Base-by-base conservation (phyloP, 495 filamentous ascomycete genomes). In the Neurospora intermedia region DNA sequence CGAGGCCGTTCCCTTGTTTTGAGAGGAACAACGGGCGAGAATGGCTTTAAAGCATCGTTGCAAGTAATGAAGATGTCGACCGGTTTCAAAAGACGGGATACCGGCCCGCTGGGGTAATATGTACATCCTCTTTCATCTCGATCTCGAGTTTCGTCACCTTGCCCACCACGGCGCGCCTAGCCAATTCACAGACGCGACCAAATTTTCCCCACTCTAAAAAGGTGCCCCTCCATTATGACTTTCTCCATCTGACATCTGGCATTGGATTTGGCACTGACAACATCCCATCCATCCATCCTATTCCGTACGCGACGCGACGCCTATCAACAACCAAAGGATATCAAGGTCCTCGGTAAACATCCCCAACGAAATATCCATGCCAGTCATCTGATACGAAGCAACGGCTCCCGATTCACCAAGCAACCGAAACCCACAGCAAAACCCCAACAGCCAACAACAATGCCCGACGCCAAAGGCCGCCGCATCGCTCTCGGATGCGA, bases 401-500 rank as follows among this genome's bases (percentile, higher is more conserved):
- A 62, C 54, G 23, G n/a, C 54, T 66, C 27, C 54, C 13, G 9
- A 16, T 6, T 13, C 18, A 66, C 54, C 27, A 66, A 35, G 27
- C 3, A 66, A 38, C 27, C 54, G 54, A 66, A 38, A 15, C 54
- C 11, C 54, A 27, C 71, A 43, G 11, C 41, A 39, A 43, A 66
- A 5, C 59, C 38, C 66, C 27, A 39, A 39, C 66, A 41, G 40
- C 18, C 46, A 38, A 66, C 46, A 38, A 66, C 42, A 70, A 73
- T 74, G 69, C 20, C 62, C 18, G 70, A 74, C 70, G 41, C 70
- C 72, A 75, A 69, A 42, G 79, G 74, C 43, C 77, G 81, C 23
- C 82, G 83, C 76, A 92, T 99, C 73, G 90, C 93, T 72, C 88
- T 99, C 78, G 96, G 96, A 69, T 92, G 96, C 79, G 96, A 99